Base-by-base conservation (phyloP, 192 early-diverging fungal genomes). In the Linnemannia zychae region DNA sequence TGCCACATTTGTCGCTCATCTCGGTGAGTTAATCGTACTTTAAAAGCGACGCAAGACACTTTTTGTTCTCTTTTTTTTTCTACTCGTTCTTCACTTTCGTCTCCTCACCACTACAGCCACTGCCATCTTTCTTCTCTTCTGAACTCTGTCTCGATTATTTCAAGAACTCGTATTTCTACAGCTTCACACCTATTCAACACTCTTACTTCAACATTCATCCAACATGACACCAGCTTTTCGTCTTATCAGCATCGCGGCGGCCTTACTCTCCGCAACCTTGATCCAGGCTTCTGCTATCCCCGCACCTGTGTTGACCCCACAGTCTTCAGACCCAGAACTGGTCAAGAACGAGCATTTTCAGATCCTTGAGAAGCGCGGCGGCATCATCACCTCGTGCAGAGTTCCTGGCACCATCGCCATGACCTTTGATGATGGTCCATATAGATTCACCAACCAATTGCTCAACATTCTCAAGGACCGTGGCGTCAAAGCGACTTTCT, bases 341-440 rank as follows among this genome's bases (percentile, higher is more conserved):
- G 22, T 12, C 28, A 63, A 63, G 57, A 11, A 63, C 13, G 28
- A n/a, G 24, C 57, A 63, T 12, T 31, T 63, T 15, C 11, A 31
- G 3, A 11, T 28, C 12, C 28, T 63, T 13, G 57, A 63, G 28
- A 63, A 63, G 11, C 57, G 57, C 28, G 57, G 28, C 57, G 57
- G 47, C 7, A 44, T 77, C 49, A 46, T 78, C 38, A 38, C 40
- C 6, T 71, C 67, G 1, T 78, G 77, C 44, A 33, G 0, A 5
- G 38, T 36, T 3, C 76, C 66, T 11, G 72, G 70, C 22, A 74
- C 72, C 17, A 5, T 84, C 0, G 82, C 82, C 2, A 36, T 84
- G n/a, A 84, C 76, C 9, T 84, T 84, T 74, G 82, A 84, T 7
- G 82, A 84, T 22, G 82, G 82, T 20, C 82, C 82, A 11, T 78